Evolutionary conservation across 1,284 basidiomycete species (phyloP).

Genomic region (Coniferiporia sulphurascens): DNA sequence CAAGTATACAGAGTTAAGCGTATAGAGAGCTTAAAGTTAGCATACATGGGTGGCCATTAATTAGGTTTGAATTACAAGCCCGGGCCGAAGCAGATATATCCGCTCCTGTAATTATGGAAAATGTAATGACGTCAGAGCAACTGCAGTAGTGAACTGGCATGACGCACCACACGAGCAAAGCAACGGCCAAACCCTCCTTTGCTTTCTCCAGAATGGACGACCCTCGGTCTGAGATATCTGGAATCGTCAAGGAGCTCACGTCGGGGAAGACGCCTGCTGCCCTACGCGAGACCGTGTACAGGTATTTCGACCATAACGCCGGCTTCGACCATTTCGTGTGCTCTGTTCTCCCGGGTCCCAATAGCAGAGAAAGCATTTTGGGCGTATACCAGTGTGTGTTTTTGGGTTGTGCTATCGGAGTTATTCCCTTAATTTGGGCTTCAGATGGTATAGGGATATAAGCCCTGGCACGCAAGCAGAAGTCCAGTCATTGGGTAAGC

Average conservation of each 20-base stretch:
- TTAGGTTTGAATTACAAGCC: too few relatives aligned
- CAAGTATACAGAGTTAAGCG: too few relatives aligned
- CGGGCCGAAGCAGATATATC: too few relatives aligned
- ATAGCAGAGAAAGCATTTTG: constrained; percentile 46
- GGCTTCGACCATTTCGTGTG: constrained; percentile 52
- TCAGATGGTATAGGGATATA: constrained; percentile 56
- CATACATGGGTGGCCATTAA: too few relatives aligned
- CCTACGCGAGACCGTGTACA: constrained; percentile 42
- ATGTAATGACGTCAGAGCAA: too few relatives aligned
- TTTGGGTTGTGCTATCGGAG: not conserved
- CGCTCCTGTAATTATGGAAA: too few relatives aligned
- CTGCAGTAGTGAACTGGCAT: too few relatives aligned
- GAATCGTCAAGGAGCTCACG: constrained; percentile 40
- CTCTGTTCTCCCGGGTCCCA: constrained; percentile 37
- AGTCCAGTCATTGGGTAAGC: constrained; percentile 40
- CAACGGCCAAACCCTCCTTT: not conserved
- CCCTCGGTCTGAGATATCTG: constrained; percentile 44
- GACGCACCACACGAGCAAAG: too few relatives aligned
- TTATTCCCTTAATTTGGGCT: not conserved
- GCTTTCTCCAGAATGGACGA: constrained; percentile 59
- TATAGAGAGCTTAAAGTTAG: too few relatives aligned
- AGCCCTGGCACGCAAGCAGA: constrained; percentile 43
- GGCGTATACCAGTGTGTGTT: constrained; percentile 51
- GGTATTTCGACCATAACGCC: constrained; percentile 46
- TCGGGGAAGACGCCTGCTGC: constrained; percentile 42